These are phyloP conservation scores for Talaromyces rugulosus DNA, from an alignment of 2,329 filamentous ascomycete species.

Conservation along the genomic window DNA sequence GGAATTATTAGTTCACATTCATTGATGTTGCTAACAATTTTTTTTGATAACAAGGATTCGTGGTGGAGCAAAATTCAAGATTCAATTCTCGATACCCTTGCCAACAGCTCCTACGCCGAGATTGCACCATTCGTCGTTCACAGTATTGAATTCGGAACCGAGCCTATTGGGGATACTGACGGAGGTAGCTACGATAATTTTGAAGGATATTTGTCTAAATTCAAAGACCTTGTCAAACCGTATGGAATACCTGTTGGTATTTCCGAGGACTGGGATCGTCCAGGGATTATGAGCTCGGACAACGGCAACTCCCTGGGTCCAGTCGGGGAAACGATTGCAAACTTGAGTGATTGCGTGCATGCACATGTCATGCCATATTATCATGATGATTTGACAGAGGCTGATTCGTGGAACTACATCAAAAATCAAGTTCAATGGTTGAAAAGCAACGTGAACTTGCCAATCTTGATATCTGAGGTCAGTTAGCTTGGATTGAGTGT, in stretches of 20 bases:
- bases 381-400: neutral
- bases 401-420: neutral
- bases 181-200: neutral
- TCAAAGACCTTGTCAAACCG: neutral
- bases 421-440: neutral
- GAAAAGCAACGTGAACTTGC: neutral
- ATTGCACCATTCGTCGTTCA: neutral
- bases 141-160: neutral
- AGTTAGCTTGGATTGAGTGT: neutral
- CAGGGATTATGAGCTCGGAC: neutral
- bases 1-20: neutral
- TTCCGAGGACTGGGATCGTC: constrained; percentile 1
- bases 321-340: neutral
- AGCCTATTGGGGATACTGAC: neutral
- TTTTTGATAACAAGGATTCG: neutral
- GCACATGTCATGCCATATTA: neutral
- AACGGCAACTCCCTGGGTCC: neutral
- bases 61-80: neutral
- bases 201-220: neutral
- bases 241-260: constrained; percentile 1
- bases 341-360: neutral
- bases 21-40: neutral
- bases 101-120: neutral
- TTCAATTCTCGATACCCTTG: neutral
- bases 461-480: neutral